Evolutionary conservation across 352 stramenopile genomes (phyloP).

Genomic region (Thalassiosira pacifica): DNA sequence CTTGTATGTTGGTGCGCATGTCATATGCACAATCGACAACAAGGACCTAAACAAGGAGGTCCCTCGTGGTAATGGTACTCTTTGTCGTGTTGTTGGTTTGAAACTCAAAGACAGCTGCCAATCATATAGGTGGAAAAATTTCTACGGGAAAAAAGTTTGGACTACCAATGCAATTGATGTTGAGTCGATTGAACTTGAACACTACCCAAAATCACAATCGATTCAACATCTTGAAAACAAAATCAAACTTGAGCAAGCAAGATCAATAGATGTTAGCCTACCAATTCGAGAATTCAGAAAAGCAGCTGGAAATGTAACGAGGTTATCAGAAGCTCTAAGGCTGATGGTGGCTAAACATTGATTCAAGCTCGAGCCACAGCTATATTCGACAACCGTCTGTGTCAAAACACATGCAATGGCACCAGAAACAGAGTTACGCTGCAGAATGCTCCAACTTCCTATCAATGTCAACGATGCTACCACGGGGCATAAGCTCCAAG

Average conservation of each 20-base stretch:
- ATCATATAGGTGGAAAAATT: neutral
- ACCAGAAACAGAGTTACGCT: no score
- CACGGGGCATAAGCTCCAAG: slow-evolving; percentile 53
- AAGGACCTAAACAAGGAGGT: no score
- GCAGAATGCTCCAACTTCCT: slow-evolving; percentile 24
- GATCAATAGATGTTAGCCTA: no score
- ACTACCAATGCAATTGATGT: neutral
- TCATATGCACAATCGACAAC: neutral
- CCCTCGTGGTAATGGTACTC: neutral
- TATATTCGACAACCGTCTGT: no score
- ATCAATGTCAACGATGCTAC: slow-evolving; percentile 49
- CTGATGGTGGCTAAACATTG: no score
- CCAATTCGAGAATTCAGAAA: no score
- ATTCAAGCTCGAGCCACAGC: no score
- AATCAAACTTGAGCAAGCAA: no score
- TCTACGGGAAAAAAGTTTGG: neutral
- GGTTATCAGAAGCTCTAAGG: no score
- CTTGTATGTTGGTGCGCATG: neutral
- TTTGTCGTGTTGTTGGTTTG: neutral
- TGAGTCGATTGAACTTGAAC: neutral
- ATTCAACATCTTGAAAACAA: no score
- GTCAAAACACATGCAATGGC: no score
- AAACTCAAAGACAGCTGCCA: neutral
- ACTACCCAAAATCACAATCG: neutral
- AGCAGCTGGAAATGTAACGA: no score